Percentiles rank a stretch among this genome's conserved stretches.
Evolutionary conservation across 2,329 filamentous ascomycete species (phyloP).

Genomic region (Pseudocercospora fijiensis): DNA sequence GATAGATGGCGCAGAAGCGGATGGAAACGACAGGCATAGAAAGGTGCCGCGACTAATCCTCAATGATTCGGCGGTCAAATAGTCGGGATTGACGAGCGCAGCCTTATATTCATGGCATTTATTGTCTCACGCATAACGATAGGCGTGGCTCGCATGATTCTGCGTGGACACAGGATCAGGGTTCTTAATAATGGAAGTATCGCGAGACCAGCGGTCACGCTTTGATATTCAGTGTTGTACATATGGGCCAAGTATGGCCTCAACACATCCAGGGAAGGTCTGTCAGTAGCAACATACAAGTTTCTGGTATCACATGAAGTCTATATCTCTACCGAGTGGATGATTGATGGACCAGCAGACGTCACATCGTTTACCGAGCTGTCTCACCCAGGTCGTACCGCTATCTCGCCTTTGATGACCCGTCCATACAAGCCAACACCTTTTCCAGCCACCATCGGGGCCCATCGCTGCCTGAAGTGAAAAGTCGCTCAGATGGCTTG

Average conservation of each 20-base stretch:
- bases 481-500: background rate
- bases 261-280: background rate
- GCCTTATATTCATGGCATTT: background rate
- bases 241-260: background rate
- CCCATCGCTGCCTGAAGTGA: background rate
- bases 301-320: slow-evolving; percentile 5
- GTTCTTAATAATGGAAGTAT: background rate
- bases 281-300: background rate
- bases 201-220: too few species aligned
- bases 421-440: background rate
- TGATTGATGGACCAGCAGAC: slow-evolving; percentile 3
- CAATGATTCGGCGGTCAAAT: background rate
- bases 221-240: too few species aligned
- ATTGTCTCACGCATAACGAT: background rate
- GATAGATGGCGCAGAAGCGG: background rate
- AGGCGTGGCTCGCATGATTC: background rate
- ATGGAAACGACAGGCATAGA: background rate
- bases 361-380: background rate
- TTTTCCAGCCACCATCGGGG: background rate
- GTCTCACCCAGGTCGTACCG: background rate
- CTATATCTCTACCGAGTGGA: slow-evolving; percentile 2
- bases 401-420: background rate
- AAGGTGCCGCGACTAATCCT: background rate
- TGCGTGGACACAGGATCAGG: background rate
- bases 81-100: background rate